Conservation (phyloP, 1,284 basidiomycete genomes). For the Heimioporus punctisporus region DNA sequence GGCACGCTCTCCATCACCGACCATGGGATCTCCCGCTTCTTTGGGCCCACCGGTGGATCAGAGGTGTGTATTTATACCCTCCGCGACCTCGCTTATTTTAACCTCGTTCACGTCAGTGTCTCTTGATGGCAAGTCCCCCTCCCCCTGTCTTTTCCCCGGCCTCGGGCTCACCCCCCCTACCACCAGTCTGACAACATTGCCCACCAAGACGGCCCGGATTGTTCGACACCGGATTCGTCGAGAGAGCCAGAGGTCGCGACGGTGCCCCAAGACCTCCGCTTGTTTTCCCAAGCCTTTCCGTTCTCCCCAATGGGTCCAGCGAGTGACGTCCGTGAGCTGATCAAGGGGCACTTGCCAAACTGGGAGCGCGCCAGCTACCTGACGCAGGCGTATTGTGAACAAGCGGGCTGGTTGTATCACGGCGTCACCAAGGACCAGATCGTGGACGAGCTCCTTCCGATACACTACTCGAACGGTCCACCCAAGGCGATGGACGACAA, state of each 20-base stretch:
- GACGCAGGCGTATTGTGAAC: conserved; percentile 53
- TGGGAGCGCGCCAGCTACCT: conserved; percentile 49
- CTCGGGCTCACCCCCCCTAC: conserved; percentile 13
- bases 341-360: conserved; percentile 53
- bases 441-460: conserved; percentile 54
- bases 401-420: conserved; percentile 61
- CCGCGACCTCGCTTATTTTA: conserved; percentile 5
- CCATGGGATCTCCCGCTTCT: conserved; percentile 61
- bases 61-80: conserved; percentile 44
- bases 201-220: conserved; percentile 13
- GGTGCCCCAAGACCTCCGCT: conserved; percentile 42
- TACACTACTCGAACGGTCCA: conserved; percentile 36
- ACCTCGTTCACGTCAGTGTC: conserved; percentile 23
- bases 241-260: conserved; percentile 34
- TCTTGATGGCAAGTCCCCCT: conserved; percentile 30
- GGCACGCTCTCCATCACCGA: conserved; percentile 66
- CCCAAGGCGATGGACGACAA: conserved; percentile 29
- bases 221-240: conserved; percentile 33
- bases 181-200: conserved; percentile 27
- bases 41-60: conserved; percentile 63
- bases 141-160: conserved; percentile 1
- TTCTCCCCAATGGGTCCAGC: conserved; percentile 60
- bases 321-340: conserved; percentile 46
- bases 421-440: conserved; percentile 52
- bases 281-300: conserved; percentile 64